Conservation (phyloP, 2,329 filamentous ascomycete genomes). For the Coniella lustricola region DNA sequence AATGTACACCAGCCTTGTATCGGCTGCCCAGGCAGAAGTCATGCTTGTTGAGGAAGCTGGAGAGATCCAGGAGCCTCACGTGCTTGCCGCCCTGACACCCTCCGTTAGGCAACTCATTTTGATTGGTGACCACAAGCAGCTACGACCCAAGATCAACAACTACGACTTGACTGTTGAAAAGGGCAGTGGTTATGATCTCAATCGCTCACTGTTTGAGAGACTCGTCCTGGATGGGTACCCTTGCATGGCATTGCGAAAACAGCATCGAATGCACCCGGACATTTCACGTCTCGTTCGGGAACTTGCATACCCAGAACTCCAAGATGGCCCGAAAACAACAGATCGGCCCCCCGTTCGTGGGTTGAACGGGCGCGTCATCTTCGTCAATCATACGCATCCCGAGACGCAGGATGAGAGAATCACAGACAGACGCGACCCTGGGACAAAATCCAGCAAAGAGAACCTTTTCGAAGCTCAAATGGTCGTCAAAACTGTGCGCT, state of each 20-base stretch:
- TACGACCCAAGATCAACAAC: slow-evolving; percentile 60
- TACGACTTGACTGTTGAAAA: slow-evolving; percentile 56
- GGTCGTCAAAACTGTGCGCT: slow-evolving; percentile 57
- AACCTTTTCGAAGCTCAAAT: slow-evolving; percentile 62
- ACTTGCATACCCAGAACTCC: slow-evolving; percentile 55
- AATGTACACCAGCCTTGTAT: slow-evolving; percentile 49
- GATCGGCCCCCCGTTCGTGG: slow-evolving; percentile 45
- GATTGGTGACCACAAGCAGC: slow-evolving; percentile 68
- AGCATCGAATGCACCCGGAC: slow-evolving; percentile 64
- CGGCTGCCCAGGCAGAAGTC: slow-evolving; percentile 47
- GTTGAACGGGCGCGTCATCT: slow-evolving; percentile 53
- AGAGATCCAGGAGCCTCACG: slow-evolving; percentile 63
- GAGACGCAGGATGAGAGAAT: slow-evolving; percentile 41
- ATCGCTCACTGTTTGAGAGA: slow-evolving; percentile 63
- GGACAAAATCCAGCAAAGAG: slow-evolving; percentile 45
- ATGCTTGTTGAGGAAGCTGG: slow-evolving; percentile 67
- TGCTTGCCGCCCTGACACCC: slow-evolving; percentile 51
- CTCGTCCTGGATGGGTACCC: slow-evolving; percentile 49
- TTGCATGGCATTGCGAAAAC: slow-evolving; percentile 48
- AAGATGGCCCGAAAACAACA: slow-evolving; percentile 45
- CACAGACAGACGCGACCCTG: slow-evolving; percentile 43
- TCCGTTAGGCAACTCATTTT: slow-evolving; percentile 57
- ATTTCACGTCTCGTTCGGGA: slow-evolving; percentile 53
- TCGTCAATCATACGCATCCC: slow-evolving; percentile 53
- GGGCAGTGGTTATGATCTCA: slow-evolving; percentile 59